Evolutionary conservation across 129 eudicot genomes (phyloP), one percentile per base, ranked within the genome.

Genomic region (Chrysanthemum seticuspe): DNA sequence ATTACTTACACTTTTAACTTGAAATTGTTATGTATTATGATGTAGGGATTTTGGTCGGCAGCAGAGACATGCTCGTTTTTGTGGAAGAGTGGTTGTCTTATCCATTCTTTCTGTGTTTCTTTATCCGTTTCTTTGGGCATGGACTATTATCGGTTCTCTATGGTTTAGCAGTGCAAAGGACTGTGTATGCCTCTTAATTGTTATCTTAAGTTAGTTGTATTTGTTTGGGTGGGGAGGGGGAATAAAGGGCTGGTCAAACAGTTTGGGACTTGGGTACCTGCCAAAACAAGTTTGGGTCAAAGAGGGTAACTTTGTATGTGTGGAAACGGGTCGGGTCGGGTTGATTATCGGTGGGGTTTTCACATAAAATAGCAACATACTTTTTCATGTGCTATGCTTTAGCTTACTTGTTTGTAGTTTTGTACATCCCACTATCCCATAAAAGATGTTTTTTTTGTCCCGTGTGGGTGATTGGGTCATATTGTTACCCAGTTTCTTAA

Each of bases 1-100:
- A 58, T 47, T 27, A 47, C 44, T 1, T 6, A 50, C 8, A 40
- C 13, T 29, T 62, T n/a, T 61, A 44, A 18, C 75, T 50, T 13
- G 50, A 61, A 50, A 16, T 69, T 70, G 55, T 10, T 70, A 3
- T 77, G 11, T 68, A 23, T 76, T 62, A 14, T 71, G 68, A 56
- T 56, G 29, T 65, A 87, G 98, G 85, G 99, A 94, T 87, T 86
- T 90, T 78, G 99, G 99, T 59, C 85, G 88, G 79, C 99, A 94
- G 79, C 99, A 94, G 79, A 86, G 97, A 77, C 88, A 86, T 62
- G 89, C 89, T 29, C 97, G 97, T 47, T 90, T 94, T 80, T 85
- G 91, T 81, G 97, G 99, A 70, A 86, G 99, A 80, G 69, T 88
- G 48, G 96, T 74, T 29, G 99, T 94, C 51, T 85, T 94, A 31